Evolutionary conservation across 495 filamentous ascomycete species (phyloP), one percentile per base, ranked within the genome.

Genomic region (Neurospora discreta): DNA sequence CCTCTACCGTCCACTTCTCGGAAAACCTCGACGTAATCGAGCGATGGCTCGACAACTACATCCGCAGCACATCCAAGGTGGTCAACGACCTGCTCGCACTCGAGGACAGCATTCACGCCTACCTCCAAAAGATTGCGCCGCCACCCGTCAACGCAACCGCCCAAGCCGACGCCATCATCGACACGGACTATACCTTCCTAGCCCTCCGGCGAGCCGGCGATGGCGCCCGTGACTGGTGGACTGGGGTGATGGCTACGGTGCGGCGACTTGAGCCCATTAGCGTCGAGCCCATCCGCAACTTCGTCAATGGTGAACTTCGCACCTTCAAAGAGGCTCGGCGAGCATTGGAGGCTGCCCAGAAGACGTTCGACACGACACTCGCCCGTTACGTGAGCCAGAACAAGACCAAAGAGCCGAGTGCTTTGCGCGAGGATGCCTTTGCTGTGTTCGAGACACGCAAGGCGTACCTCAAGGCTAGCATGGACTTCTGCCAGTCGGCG

Each of bases 1-100:
- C 94, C 40, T 92, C 93, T 15, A 89, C 94, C 71, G 82, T 91
- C 44, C 94, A 98, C 83, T 97, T 97, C 83, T 85, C 89, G 40
- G 95, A 98, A 73, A 94, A 98, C 84, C 88, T 97, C 78, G 95
- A 98, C 71, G 86, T 88, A 71, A 87, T 98, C 70, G 96, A 98
- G 79, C 90, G 88, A 86, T 98, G 95, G 95, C 90, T 98, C 33
- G 94, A 98, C 46, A 87, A 86, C 72, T 98, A 97, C 79, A 84
- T 92, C 71, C 92, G 88, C 78, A 88, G 91, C 20, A 90, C 93
- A 2, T 88, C 90, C 16, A 95, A 91, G 82, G 84, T 99, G 23
- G 85, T 87, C 16, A 84, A 90, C 74, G 95, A 97, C 76, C 79
- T 94, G 67, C 84, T 85, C 20, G 84, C 86, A 30, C 84, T 95